These are phyloP conservation scores for Cucurbita maxima DNA, from an alignment of 306 rosid species.

Conservation along the genomic window DNA sequence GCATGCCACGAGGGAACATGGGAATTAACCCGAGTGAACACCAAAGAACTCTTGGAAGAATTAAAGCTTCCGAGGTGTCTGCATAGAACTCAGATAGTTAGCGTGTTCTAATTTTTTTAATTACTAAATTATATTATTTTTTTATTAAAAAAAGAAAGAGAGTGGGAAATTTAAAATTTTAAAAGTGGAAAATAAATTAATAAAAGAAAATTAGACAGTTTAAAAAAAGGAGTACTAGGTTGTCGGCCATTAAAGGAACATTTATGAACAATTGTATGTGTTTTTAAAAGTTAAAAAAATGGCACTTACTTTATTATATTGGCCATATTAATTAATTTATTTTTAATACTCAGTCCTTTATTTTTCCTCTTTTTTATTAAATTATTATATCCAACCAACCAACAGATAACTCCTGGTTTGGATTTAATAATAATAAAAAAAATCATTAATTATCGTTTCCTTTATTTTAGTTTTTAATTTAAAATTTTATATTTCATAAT, in stretches of 20 bases:
- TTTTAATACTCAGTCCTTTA: neutral
- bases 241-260: constrained; percentile 46
- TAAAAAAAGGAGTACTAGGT: constrained; percentile 57
- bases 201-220: neutral
- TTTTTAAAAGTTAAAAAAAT: neutral
- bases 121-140: too few species aligned
- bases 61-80: too few species aligned
- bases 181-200: too few species aligned
- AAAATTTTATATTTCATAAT: neutral
- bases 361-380: neutral
- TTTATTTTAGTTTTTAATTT: neutral
- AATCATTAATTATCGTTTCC: neutral
- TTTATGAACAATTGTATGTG: constrained; percentile 2
- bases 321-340: constrained; percentile 2
- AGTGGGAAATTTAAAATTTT: too few species aligned
- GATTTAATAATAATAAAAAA: too few species aligned
- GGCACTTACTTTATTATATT: neutral
- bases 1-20: too few species aligned
- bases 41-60: too few species aligned
- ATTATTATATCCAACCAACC: neutral
- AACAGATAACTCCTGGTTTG: constrained; percentile 1
- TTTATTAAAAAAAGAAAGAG: too few species aligned
- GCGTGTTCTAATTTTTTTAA: too few species aligned
- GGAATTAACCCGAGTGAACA: too few species aligned
- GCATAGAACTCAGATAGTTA: too few species aligned